Base-by-base conservation (phyloP, 1,139 yeast species). In the Williopsis jadinii region DNA sequence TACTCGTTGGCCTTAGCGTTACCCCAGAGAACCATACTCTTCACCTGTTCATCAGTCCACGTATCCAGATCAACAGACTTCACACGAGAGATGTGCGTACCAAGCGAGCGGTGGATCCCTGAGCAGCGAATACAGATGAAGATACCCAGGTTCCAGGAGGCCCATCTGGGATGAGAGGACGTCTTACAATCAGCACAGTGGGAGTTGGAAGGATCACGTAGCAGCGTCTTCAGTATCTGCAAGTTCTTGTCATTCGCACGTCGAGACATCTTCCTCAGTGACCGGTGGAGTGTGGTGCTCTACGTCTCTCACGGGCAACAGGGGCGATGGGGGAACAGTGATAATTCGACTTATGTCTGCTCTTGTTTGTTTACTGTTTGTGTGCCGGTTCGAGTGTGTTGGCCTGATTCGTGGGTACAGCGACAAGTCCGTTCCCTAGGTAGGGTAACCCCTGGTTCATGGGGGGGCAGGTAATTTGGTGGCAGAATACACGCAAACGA, bases 111-210 rank as follows among this genome's bases (percentile, higher is more conserved):
- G 61, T 92, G 98, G 49, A 90, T 84, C 3, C 98, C 98, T 1
- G 97, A 88, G 64, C 98, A 92, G 52, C 82, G 68, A 46, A 92
- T 92, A 63, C 98, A 92, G 36, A 92, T 74, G 56, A 92, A 90
- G 46, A 95, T 78, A 28, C 98, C 98, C 45, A 92, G 64, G 53
- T 82, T 87, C 97, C 97, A 92, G 19, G 95, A 82, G 10, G 97
- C 96, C 98, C 98, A 92, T 42, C 98, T 71, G 12, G 98, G 98
- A 62, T 90, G 95, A 34, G 84, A 76, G 13, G 92, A 74, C 0
- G 80, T 73, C 61, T 92, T 92, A 64, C 98, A 92, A 61, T 92
- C 98, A 2, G 92, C 95, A 63, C 98, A 92, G 39, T 67, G 64
- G 58, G 75, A 77, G 67, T 92, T 92, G 35, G 78, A 76, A 1